Percentiles rank a stretch among this genome's conserved stretches.
These are phyloP conservation scores for Iberis amara DNA, from an alignment of 441 rosid genomes.

Conservation along the genomic window DNA sequence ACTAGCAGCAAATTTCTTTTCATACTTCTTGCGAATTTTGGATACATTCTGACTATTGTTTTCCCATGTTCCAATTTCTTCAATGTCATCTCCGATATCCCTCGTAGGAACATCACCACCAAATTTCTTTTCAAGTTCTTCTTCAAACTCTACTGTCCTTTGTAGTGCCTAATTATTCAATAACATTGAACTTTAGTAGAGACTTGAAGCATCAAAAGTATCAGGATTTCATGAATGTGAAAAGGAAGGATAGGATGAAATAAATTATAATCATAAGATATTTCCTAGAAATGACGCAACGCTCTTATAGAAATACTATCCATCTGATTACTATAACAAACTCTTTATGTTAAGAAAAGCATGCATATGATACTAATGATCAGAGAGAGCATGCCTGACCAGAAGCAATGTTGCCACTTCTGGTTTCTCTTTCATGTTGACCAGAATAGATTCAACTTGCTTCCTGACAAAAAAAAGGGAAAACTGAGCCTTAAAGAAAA, in stretches of 20 bases:
- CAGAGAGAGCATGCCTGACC: constrained; percentile 45
- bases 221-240: constrained; percentile 11
- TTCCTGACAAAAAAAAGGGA: constrained; percentile 50
- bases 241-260: not conserved
- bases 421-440: constrained; percentile 84
- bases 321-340: constrained; percentile 13
- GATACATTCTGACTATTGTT: constrained; percentile 59
- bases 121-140: constrained; percentile 92
- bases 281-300: constrained; percentile 9
- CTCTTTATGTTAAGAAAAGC: not conserved
- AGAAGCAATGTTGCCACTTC: constrained; percentile 77
- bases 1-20: constrained; percentile 80
- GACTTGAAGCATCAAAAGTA: constrained; percentile 12
- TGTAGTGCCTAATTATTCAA: constrained; percentile 67
- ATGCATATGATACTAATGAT: constrained; percentile 18
- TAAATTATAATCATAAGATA: constrained; percentile 7
- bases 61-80: constrained; percentile 74
- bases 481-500: constrained; percentile 10
- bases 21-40: constrained; percentile 94
- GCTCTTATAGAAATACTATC: constrained; percentile 2
- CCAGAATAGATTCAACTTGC: constrained; percentile 84
- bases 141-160: constrained; percentile 94
- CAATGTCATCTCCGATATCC: constrained; percentile 71
- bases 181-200: constrained; percentile 27
- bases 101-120: constrained; percentile 70